Conservation (phyloP, 441 rosid species). For the Erodium chrysanthum region DNA sequence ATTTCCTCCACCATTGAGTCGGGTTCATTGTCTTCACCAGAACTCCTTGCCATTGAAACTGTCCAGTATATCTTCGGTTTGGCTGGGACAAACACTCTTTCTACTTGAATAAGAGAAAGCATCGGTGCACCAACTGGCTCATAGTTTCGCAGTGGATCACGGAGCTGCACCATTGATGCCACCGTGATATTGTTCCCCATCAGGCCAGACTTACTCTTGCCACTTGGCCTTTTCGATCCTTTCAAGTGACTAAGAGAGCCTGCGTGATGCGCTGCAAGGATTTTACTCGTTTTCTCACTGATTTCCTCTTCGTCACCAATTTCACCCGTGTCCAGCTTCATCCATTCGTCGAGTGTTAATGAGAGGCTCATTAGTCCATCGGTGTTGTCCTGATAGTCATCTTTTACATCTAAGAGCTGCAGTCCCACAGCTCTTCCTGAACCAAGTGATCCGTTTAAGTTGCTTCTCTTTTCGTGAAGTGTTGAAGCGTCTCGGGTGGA, state of each 20-base stretch:
- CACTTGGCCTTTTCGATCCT: slow-evolving; percentile 43
- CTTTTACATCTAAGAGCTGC: slow-evolving; percentile 54
- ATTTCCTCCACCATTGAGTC: slow-evolving; percentile 18
- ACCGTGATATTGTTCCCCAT: slow-evolving; percentile 85
- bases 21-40: too few relatives aligned
- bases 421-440: slow-evolving; percentile 78
- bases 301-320: slow-evolving; percentile 60
- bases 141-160: slow-evolving; percentile 67
- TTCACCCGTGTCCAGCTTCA: slow-evolving; percentile 83
- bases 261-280: slow-evolving; percentile 90
- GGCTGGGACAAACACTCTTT: slow-evolving; percentile 51
- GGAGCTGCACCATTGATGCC: slow-evolving; percentile 82
- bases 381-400: slow-evolving; percentile 42
- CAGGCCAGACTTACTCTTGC: slow-evolving; percentile 61
- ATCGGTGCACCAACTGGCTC: slow-evolving; percentile 93
- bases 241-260: slow-evolving; percentile 57
- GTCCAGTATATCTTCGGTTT: slow-evolving; percentile 66
- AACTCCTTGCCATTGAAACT: slow-evolving; percentile 45
- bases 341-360: slow-evolving; percentile 85
- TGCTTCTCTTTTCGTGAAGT: slow-evolving; percentile 48
- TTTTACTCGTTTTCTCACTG: slow-evolving; percentile 68
- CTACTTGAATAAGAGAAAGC: slow-evolving; percentile 90
- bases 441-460: slow-evolving; percentile 43
- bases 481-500: slow-evolving; percentile 48
- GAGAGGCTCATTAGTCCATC: slow-evolving; percentile 83